These are phyloP conservation scores for Calonectria pauciramosa DNA, from an alignment of 2,329 filamentous ascomycete genomes.

Conservation along the genomic window DNA sequence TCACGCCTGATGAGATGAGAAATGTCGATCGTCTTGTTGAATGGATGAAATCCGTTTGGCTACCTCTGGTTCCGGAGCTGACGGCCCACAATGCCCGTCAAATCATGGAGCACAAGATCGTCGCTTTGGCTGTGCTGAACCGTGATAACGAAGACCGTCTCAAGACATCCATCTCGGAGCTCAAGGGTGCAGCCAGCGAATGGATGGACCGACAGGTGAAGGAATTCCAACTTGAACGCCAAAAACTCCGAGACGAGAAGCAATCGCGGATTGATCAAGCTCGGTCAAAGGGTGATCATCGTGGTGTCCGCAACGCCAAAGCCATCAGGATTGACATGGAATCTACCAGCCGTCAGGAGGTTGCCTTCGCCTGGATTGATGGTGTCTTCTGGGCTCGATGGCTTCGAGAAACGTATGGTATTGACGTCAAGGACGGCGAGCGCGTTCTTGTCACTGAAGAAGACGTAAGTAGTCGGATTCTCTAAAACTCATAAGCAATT, in stretches of 20 bases:
- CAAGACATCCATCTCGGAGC: constrained; percentile 82
- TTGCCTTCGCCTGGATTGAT: constrained; percentile 97
- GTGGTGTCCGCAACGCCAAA: constrained; percentile 89
- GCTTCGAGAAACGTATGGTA: constrained; percentile 94
- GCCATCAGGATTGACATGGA: constrained; percentile 93
- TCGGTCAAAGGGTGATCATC: constrained; percentile 91
- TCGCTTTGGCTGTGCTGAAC: constrained; percentile 92
- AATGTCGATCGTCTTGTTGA: constrained; percentile 82
- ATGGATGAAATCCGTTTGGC: constrained; percentile 98
- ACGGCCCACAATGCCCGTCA: constrained; percentile 92
- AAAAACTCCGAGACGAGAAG: constrained; percentile 94
- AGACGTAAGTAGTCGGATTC: constrained; percentile 76
- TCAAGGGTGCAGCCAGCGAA: constrained; percentile 95
- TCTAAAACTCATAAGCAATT: not conserved
- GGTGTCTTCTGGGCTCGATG: constrained; percentile 98
- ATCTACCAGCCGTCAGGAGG: constrained; percentile 86
- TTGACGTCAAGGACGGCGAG: constrained; percentile 89
- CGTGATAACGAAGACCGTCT: constrained; percentile 86
- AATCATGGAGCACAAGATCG: constrained; percentile 94
- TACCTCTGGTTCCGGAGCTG: constrained; percentile 94
- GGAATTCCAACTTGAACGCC: constrained; percentile 90
- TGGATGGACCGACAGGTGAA: constrained; percentile 98
- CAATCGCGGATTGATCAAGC: constrained; percentile 97
- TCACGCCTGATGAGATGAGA: constrained; percentile 93
- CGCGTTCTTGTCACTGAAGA: constrained; percentile 97